Evolutionary conservation across 1,139 yeast species (phyloP).

Genomic region (Entelexis paramagnoliae): DNA sequence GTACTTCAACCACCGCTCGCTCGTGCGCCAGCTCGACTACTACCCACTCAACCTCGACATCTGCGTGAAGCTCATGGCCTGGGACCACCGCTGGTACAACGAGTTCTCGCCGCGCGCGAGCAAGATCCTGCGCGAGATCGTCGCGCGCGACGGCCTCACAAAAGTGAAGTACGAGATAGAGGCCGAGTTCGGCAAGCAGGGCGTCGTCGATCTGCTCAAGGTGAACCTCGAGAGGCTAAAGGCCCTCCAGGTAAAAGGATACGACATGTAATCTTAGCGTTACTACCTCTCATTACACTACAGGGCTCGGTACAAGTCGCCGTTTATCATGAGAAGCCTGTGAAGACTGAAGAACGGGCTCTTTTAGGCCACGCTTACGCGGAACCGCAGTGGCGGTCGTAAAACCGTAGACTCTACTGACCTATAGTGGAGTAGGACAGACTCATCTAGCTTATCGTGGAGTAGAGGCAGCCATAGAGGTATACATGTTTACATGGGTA

Average conservation of each 20-base stretch:
- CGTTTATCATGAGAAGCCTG: no score
- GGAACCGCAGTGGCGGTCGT: no score
- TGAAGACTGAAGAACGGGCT: no score
- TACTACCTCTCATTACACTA: no score
- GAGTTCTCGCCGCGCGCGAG: constrained; percentile 70
- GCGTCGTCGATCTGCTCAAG: constrained; percentile 16
- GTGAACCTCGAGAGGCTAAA: constrained; percentile 13
- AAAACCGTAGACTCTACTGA: no score
- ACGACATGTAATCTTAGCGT: constrained; percentile 26
- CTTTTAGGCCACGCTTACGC: no score
- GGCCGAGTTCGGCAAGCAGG: constrained; percentile 20
- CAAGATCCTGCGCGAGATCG: constrained; percentile 46
- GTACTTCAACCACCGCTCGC: constrained; percentile 74
- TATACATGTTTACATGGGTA: no score
- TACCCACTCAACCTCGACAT: constrained; percentile 48
- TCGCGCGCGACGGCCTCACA: constrained; percentile 66
- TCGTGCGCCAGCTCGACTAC: constrained; percentile 55
- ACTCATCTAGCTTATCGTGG: no score
- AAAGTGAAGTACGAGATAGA: constrained; percentile 56
- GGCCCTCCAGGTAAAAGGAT: constrained; percentile 33
- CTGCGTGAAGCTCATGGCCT: constrained; percentile 66
- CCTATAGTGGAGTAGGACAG: no score
- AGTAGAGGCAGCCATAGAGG: no score
- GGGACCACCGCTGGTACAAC: constrained; percentile 97
- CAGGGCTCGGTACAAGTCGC: no score